Percentiles rank a stretch among this genome's conserved stretches.
phyloP scores from a whole-genome alignment of 1,284 basidiomycete genomes.

The Fomes fomentarius region DNA sequence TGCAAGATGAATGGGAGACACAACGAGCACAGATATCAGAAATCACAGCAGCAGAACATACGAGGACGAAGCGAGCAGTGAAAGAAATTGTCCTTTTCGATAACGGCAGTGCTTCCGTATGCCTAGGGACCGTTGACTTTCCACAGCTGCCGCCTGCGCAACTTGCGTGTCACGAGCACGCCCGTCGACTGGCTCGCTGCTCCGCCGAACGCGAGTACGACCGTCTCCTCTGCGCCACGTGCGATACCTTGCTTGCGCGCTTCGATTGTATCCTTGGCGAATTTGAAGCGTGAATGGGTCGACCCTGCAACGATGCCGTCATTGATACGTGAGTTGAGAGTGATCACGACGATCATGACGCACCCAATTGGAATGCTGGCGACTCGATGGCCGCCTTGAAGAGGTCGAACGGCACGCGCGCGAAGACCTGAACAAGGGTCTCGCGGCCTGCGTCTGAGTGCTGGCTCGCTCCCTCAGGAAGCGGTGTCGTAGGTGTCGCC shows the following conservation, averaged over 20 bases:
- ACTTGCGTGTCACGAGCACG: conserved; percentile 85
- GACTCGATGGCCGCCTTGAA: conserved; percentile 82
- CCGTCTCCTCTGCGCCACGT: conserved; percentile 76
- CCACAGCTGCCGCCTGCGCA: conserved; percentile 82
- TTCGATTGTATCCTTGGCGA: conserved; percentile 87
- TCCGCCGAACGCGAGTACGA: conserved; percentile 83
- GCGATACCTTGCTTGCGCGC: conserved; percentile 71
- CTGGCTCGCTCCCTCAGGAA: conserved; percentile 40
- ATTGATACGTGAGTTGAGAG: neutral
- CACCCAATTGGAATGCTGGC: conserved; percentile 76
- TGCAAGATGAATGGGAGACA: conserved; percentile 16
- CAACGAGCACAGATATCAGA: conserved; percentile 19
- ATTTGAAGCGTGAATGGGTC: conserved; percentile 85
- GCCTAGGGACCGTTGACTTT: conserved; percentile 63
- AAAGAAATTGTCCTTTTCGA: neutral
- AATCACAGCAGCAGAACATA: conserved; percentile 11
- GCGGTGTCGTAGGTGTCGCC: conserved; percentile 32
- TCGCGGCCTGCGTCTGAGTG: conserved; percentile 56
- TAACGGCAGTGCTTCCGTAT: neutral
- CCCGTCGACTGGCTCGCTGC: conserved; percentile 69
- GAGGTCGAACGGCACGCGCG: conserved; percentile 79
- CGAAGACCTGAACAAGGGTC: conserved; percentile 69
- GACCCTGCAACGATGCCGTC: conserved; percentile 49
- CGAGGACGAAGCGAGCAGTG: neutral
- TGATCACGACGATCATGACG: conserved; percentile 26